Evolutionary conservation across 441 rosid genomes (phyloP), one percentile per base, ranked within the genome.

Genomic region (Macaranga tanarius): DNA sequence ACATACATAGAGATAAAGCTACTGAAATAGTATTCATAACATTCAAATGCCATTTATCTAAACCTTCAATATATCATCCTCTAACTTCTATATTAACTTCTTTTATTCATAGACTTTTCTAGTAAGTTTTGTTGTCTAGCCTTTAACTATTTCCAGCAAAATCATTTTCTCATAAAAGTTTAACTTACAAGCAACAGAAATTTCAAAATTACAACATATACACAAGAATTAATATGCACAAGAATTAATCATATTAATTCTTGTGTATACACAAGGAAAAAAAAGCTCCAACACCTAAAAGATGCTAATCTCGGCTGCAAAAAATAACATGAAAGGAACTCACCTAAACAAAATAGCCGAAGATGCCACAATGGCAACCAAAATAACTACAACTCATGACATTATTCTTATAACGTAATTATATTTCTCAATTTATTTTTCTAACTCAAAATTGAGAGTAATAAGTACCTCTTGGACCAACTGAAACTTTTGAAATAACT

Each of bases 31-130:
- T 63, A 70, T 51, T 47, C 70, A 60, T 2, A 66, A 65, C 55
- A 48, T 75, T 60, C 25, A 75, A 28, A 75, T 71, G 80, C 69
- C 71, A 58, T 68, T 71, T 56, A 69, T 72, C 61, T 89, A 42
- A 76, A 90, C 98, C 97, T 93, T 93, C 84, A 84, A 83, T 63
- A 93, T 96, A 81, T 93, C 99, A 81, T 96, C 99, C 80, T 93
- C 99, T 88, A 96, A 84, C 86, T 93, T 96, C 69, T 93, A 98
- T 80, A 93, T 92, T 71, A 96, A 82, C 71, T 79, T 90, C 72
- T 88, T 92, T 76, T 92, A 98, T 83, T 96, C 96, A 50, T 83
- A 82, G 79, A 89, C 83, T 84, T 91, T 84, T 52, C 81, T 86
- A 61, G 88, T 80, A 73, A 95, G 89, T 80, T 91, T 97, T 74